Evolutionary conservation across 352 stramenopile species (phyloP), one percentile per base, ranked within the genome.

Genomic region (Phytophthora fragariaefolia): DNA sequence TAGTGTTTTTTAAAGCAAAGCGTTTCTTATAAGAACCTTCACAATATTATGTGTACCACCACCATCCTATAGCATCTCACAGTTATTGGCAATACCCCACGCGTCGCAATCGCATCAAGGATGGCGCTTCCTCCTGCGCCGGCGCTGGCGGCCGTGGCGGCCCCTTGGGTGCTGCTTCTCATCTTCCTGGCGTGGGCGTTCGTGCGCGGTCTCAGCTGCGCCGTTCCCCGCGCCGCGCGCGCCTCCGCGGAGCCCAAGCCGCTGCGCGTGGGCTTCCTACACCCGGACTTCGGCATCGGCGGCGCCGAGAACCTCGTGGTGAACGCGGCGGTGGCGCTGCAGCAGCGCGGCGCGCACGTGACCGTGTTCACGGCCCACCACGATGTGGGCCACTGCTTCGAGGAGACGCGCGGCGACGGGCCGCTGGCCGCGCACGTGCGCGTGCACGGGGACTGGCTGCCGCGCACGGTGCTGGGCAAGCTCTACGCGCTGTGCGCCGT

Each of bases 201-300:
- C 53, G 24, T 69, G 12, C 63, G 63, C 10, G 71, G 71, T 9
- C 54, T 79, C 15, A 71, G 27, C 46, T 74, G 67, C 56, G 62
- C 67, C 4, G 56, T 71, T 46, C 58, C 63, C 20, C 67, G 67
- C 24, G 32, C 24, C 46, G n/a, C n/a, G 51, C 54, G 54, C 17
- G 22, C 58, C 0, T 61, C 54, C 12, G 27, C 22, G 60, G 38
- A 43, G 6, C 27, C 54, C 15, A 65, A 69, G 45, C 54, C 43
- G 0, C 71, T 91, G 43, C 85, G 77, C 18, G 82, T 99, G 34
- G 89, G 95, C n/a, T 99, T 99, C 68, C 63, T 99, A 50, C 98
- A 99, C 77, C 94, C 98, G 10, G 98, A 99, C 77, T 96, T 99
- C 26, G 98, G 98, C 42, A 99, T 99, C 56, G 98, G 98, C 55